A percentile compares a stretch with the other conserved stretches of the same genome.
Evolutionary conservation across 208 protist species (phyloP).

Genomic region (Herpetomonas tarakana): DNA sequence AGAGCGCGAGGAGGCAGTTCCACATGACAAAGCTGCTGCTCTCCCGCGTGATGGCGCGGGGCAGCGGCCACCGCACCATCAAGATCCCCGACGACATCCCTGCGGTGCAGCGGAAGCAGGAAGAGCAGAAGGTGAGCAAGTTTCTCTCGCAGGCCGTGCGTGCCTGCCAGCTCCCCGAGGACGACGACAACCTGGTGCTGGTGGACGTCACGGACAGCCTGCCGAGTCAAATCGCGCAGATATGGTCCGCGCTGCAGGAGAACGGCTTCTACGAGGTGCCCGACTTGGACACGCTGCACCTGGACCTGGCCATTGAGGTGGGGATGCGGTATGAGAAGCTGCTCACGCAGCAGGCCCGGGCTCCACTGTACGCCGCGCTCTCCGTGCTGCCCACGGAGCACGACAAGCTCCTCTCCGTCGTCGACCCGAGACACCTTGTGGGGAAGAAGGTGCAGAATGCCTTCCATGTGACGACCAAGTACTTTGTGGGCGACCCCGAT

Average conservation of each 20-base stretch:
- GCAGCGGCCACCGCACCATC: slow-evolving; percentile 46
- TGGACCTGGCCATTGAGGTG: slow-evolving; percentile 8
- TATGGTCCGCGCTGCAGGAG: slow-evolving; percentile 34
- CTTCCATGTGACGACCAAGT: slow-evolving; percentile 44
- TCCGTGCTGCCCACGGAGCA: slow-evolving; percentile 7
- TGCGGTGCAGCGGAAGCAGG: slow-evolving; percentile 5
- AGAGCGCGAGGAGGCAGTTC: background rate
- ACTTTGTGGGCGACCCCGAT: slow-evolving; percentile 36
- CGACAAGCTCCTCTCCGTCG: slow-evolving; percentile 12
- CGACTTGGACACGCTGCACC: slow-evolving; percentile 4
- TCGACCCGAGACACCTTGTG: background rate
- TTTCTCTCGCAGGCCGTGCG: slow-evolving; percentile 26
- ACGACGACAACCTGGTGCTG: slow-evolving; percentile 20
- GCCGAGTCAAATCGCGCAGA: slow-evolving; percentile 15
- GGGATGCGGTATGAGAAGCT: slow-evolving; percentile 27
- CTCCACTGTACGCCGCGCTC: slow-evolving; percentile 23
- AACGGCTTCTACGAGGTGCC: slow-evolving; percentile 29
- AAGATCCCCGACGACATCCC: slow-evolving; percentile 9
- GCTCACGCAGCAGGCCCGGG: slow-evolving; percentile 12
- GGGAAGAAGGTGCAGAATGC: slow-evolving; percentile 22
- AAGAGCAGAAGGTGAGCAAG: slow-evolving; percentile 17
- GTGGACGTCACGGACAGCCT: slow-evolving; percentile 32
- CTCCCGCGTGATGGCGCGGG: slow-evolving; percentile 31
- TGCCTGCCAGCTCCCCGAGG: slow-evolving; percentile 20
- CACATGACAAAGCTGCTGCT: background rate